Conservation (phyloP, 2,329 filamentous ascomycete species). For the Cryphonectria naterciae region DNA sequence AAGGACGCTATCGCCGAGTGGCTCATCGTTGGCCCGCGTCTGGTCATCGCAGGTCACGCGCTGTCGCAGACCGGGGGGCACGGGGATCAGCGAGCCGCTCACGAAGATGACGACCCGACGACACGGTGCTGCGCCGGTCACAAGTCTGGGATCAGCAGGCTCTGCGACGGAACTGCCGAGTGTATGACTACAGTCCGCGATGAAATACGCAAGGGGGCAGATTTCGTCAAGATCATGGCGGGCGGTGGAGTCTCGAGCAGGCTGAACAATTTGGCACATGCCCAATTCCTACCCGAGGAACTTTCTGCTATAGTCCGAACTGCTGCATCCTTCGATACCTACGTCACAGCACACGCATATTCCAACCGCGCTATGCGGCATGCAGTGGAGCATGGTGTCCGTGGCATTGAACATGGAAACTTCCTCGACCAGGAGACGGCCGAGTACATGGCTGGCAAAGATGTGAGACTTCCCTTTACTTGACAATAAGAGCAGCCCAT, state of each 20-base stretch:
- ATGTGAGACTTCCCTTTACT: slow-evolving; percentile 17
- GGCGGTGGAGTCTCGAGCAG: slow-evolving; percentile 53
- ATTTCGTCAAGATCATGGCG: slow-evolving; percentile 59
- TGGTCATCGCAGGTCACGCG: slow-evolving; percentile 52
- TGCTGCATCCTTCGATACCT: slow-evolving; percentile 48
- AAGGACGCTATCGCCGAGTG: slow-evolving; percentile 45
- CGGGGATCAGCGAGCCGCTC: slow-evolving; percentile 46
- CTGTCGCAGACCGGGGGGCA: slow-evolving; percentile 56
- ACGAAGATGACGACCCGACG: slow-evolving; percentile 36
- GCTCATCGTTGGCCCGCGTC: slow-evolving; percentile 44
- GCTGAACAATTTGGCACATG: slow-evolving; percentile 49
- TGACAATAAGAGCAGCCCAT: background rate
- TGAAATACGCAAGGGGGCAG: slow-evolving; percentile 50
- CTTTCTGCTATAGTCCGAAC: slow-evolving; percentile 53
- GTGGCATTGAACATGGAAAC: slow-evolving; percentile 45
- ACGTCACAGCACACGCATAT: slow-evolving; percentile 56
- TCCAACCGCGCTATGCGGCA: slow-evolving; percentile 52
- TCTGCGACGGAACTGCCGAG: slow-evolving; percentile 51
- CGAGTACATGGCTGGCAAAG: slow-evolving; percentile 49
- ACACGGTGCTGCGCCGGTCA: slow-evolving; percentile 48
- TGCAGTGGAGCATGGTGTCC: slow-evolving; percentile 49
- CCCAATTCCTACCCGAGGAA: slow-evolving; percentile 38
- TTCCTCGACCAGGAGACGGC: slow-evolving; percentile 42
- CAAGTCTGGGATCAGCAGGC: slow-evolving; percentile 42
- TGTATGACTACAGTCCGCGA: slow-evolving; percentile 51